Percentiles rank a stretch among this genome's conserved stretches.
phyloP scores from a whole-genome alignment of 192 early-diverging fungal species.

The Linnemannia exigua region DNA sequence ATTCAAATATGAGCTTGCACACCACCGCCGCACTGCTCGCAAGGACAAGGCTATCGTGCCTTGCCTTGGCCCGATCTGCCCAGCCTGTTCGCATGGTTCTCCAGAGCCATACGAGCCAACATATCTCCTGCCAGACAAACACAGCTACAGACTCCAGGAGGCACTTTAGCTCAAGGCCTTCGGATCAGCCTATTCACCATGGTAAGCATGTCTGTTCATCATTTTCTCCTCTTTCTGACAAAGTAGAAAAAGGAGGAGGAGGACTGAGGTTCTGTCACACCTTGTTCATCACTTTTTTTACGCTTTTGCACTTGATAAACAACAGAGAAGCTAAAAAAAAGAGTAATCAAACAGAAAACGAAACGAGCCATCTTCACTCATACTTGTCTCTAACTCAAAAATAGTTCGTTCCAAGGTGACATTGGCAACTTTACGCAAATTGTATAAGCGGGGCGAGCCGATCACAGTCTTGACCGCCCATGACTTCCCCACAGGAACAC shows the following conservation, averaged over 20 bases:
- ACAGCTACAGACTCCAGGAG: not conserved
- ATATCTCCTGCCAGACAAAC: not conserved
- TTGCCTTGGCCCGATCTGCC: not conserved
- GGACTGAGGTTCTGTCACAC: constrained; percentile 11
- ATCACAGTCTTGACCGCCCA: constrained; percentile 96
- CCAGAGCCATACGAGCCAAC: not conserved
- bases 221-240: not conserved
- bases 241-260: not conserved
- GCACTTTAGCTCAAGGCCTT: constrained; percentile 24
- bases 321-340: too few species aligned
- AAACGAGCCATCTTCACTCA: not conserved
- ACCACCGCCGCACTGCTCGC: not conserved
- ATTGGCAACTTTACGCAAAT: constrained; percentile 77
- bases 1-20: not conserved
- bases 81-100: constrained; percentile 2
- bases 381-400: not conserved
- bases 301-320: not conserved
- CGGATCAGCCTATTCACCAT: constrained; percentile 20
- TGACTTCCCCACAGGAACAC: constrained; percentile 94
- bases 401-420: constrained; percentile 84
- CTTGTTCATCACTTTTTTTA: not conserved
- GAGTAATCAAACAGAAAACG: not conserved
- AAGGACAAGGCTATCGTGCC: not conserved
- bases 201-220: not conserved
- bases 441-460: constrained; percentile 79